phyloP scores from a whole-genome alignment of 2,329 filamentous ascomycete genomes.

The Ophiostoma piceae region DNA sequence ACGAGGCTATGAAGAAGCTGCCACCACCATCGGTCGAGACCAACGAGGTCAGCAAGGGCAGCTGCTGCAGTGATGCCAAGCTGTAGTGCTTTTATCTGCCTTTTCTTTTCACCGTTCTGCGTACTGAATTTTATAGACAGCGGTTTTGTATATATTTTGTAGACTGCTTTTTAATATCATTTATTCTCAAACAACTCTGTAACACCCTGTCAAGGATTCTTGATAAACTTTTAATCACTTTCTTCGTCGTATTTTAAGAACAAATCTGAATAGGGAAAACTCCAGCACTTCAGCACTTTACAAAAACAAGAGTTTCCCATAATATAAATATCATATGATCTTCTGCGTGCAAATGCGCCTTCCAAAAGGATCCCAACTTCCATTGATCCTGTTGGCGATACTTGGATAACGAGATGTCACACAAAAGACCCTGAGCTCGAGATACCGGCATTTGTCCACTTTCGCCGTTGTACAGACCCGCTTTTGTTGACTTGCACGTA shows the following conservation, averaged over 20 bases:
- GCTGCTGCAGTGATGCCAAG: constrained; percentile 8
- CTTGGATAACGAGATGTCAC: background rate
- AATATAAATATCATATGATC: no score
- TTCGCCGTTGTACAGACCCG: background rate
- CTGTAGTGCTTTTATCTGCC: background rate
- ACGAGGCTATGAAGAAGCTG: constrained; percentile 14
- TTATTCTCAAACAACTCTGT: no score
- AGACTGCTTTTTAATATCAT: no score
- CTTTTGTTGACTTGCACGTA: background rate
- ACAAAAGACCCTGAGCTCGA: background rate
- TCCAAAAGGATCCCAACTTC: no score
- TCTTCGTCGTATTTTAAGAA: no score
- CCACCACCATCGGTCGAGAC: constrained; percentile 6
- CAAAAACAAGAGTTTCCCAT: no score
- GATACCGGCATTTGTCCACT: background rate
- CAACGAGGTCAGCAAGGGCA: constrained; percentile 15
- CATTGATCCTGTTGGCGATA: background rate
- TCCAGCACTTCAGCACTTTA: no score
- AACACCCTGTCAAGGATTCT: no score
- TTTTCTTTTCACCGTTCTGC: background rate
- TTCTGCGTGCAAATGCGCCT: no score
- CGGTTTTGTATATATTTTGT: background rate
- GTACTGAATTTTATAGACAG: background rate
- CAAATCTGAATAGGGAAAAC: no score
- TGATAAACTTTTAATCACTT: no score